These are phyloP conservation scores for Cokeromyces recurvatus DNA, from an alignment of 371 early-diverging fungal genomes.

Conservation along the genomic window DNA sequence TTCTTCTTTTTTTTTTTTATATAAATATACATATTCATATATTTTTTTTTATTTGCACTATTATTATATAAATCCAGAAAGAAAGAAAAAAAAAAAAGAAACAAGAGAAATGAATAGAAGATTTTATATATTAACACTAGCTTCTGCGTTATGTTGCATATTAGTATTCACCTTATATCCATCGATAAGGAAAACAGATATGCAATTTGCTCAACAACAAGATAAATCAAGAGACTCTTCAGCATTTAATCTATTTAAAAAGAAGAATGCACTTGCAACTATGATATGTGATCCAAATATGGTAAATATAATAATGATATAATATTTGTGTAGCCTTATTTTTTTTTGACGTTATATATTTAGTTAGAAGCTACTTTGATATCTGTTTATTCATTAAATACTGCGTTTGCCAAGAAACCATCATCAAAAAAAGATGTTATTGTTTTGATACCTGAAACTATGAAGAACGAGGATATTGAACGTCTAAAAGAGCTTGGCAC, in stretches of 20 bases:
- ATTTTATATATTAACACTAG: slow-evolving; percentile 7
- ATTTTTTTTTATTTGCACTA: no score
- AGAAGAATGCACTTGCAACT: slow-evolving; percentile 16
- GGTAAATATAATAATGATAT: slow-evolving; percentile 2
- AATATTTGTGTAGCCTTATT: not conserved
- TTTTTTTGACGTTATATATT: not conserved
- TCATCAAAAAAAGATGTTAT: slow-evolving; percentile 11
- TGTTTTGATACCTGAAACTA: slow-evolving; percentile 17
- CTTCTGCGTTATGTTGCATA: slow-evolving; percentile 4
- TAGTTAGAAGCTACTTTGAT: slow-evolving; percentile 24
- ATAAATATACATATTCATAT: no score
- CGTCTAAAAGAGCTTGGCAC: slow-evolving; percentile 9
- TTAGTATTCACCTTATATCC: slow-evolving; percentile 14
- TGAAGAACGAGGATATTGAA: not conserved
- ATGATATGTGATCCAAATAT: slow-evolving; percentile 9
- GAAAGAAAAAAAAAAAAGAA: not conserved
- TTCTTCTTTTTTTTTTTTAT: no score
- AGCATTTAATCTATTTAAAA: slow-evolving; percentile 4
- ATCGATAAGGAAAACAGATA: not conserved
- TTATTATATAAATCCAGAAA: no score
- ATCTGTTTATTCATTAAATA: slow-evolving; percentile 21
- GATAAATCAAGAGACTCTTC: no score
- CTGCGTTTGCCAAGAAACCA: slow-evolving; percentile 8
- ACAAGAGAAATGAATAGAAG: slow-evolving; percentile 11
- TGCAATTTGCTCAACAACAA: no score